These are phyloP conservation scores for Diacronema lutheri DNA, from an alignment of 78 protist species.

Conservation along the genomic window DNA sequence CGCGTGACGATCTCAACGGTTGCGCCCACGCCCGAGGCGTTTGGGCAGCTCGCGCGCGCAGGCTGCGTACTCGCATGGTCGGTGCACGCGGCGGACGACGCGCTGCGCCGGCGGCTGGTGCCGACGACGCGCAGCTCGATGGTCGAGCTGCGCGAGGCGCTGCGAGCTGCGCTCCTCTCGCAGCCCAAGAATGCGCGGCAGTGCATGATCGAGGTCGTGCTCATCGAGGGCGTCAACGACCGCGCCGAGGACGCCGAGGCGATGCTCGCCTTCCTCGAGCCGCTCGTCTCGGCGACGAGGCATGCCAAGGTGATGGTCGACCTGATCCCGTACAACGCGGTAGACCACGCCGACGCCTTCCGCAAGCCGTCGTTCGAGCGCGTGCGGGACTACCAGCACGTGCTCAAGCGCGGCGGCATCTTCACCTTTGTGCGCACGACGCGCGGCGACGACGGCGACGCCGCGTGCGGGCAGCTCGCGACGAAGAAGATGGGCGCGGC, in stretches of 20 bases:
- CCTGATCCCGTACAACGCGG: conserved; percentile 15
- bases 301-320: neutral
- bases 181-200: neutral
- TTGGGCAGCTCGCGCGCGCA: neutral
- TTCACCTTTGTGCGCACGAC: neutral
- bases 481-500: no score
- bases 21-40: conserved; percentile 32
- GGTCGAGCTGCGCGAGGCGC: neutral
- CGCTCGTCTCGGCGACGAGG: neutral
- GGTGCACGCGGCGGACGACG: conserved; percentile 57
- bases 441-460: neutral
- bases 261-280: neutral
- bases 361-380: no score
- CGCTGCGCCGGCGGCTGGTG: conserved; percentile 41
- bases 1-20: conserved; percentile 43
- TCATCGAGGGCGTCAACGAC: conserved; percentile 15
- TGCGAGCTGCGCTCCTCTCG: neutral
- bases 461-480: conserved; percentile 12
- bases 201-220: neutral
- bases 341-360: neutral
- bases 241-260: neutral
- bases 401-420: neutral
- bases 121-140: conserved; percentile 30
- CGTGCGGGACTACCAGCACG: neutral
- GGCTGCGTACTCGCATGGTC: conserved; percentile 53